Base-by-base conservation (phyloP, 2,329 filamentous ascomycete species). In the Fusarium proliferatum region DNA sequence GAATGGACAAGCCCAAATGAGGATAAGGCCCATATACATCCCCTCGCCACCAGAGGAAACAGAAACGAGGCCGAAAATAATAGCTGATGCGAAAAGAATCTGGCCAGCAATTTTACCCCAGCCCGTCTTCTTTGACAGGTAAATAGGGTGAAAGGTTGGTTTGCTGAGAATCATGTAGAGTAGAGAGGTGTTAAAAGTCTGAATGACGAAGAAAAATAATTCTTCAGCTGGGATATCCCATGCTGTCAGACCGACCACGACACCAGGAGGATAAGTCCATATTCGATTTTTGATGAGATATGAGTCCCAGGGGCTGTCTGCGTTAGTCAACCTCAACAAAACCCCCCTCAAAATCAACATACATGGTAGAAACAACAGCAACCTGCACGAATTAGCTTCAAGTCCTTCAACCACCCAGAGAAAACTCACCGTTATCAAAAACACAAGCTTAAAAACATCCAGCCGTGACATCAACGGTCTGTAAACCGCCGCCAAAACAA, bases 151-250 rank as follows among this genome's bases (percentile, higher is more conserved):
- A 63, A 92, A 86, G 12, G 92, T 84, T 2, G 90, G 86, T 79
- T 92, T 93, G 81, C 87, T 93, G 26, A 91, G 80, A 3, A 94
- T 81, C 15, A 93, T 85, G 76, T 94, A 94, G 13, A 94, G 79
- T 56, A 94, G 81, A 1, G 89, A 87, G 1, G 92, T 93, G 77
- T 90, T 93, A 80, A 93, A 94, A 3, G 92, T 94, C 81, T 94
- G 93, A 30, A 94, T 88, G 26, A 93, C 82, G 79, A 94, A 94
- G 85, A 94, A 94, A 82, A 94, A 94, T 9, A 94, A 81, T 79
- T 94, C 92, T 77, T 94, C 93, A 9, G 87, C 80, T 1, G 93
- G 92, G 23, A 94, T 92, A n/a, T 84, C 83, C 75, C 88, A 89
- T 21, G 93, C 79, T 3, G 85, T 91, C 1, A 86, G 86, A 0